Percentiles rank a stretch among this genome's conserved stretches.
phyloP scores from a whole-genome alignment of 306 rosid species.

The Trifolium repens region DNA sequence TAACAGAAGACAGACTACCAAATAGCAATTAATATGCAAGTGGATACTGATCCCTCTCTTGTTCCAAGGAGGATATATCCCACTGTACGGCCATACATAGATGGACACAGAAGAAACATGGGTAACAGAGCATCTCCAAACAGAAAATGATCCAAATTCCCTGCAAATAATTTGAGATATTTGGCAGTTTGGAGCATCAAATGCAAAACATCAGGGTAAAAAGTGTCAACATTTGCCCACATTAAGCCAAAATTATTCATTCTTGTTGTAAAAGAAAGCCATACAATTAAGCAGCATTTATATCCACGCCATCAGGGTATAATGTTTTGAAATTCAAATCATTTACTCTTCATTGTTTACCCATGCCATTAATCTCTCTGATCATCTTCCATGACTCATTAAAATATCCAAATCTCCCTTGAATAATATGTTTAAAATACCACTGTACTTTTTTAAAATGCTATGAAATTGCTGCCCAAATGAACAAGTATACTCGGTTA shows the following conservation, averaged over 20 bases:
- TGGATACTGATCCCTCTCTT: constrained; percentile 25
- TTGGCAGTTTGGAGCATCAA: neutral
- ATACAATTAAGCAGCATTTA: neutral
- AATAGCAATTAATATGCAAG: neutral
- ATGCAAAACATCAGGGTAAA: neutral
- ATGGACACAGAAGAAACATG: neutral
- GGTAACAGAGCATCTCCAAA: neutral
- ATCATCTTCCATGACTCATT: constrained; percentile 16
- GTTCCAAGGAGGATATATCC: constrained; percentile 23
- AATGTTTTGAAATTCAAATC: constrained; percentile 10
- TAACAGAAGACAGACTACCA: constrained; percentile 6
- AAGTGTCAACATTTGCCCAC: neutral
- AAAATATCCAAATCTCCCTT: constrained; percentile 2
- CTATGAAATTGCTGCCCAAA: constrained; percentile 8
- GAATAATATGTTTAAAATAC: constrained; percentile 14
- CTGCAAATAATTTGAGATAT: constrained; percentile 19
- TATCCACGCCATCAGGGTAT: neutral
- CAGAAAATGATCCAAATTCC: neutral
- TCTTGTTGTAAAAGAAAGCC: neutral
- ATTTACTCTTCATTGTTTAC: constrained; percentile 9
- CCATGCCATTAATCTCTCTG: neutral
- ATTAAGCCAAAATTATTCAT: neutral
- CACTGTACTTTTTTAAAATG: neutral
- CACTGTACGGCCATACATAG: neutral
- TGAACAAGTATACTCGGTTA: constrained; percentile 27